Evolutionary conservation across 148 eudicot species (phyloP), one percentile per base, ranked within the genome.

Genomic region (Agrostemma githago): DNA sequence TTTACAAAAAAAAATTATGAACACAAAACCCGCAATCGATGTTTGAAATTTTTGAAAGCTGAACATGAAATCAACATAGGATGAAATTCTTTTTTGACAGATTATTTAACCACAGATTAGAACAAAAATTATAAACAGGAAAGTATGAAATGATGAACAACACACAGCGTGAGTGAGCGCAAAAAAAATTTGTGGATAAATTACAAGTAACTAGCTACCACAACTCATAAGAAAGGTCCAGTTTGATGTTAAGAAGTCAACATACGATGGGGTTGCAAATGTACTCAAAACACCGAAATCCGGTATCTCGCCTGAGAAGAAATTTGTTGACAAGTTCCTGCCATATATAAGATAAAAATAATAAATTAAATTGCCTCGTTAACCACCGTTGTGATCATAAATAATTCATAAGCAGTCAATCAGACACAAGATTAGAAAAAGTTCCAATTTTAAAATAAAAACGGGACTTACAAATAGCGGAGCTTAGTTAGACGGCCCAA

Each of bases 291-390:
- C 83, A 79, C 97, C 97, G 48, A 88, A 79, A 79, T 92, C 92
- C 39, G 97, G 98, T 60, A 95, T 87, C 85, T 92, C 98, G 14
- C 98, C 97, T 6, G 92, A 86, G 75, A 95, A 86, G 83, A 95
- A 95, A 73, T 95, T 92, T 48, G 98, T 79, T n/a, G 97, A 94
- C 82, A 95, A 80, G 66, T 95, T 95, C 83, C 98, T 95, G 84
- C 37, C 79, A 76, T 59, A 76, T 73, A 60, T 26, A 3, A 73
- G 19, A 14, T 6, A 34, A 38, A 19, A 62, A 14, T 20, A 21
- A 34, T 54, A 14, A 21, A 40, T 12, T 16, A 64, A 21, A 26
- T 26, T n/a, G 20, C 53, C 46, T 60, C 6, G 6, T 79, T 38
- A 70, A 56, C 34, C 4, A 53, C 4, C 11, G 68, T 16, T 41